Conservation (phyloP, 345 rosid species). For the Rhizophora mangle region DNA sequence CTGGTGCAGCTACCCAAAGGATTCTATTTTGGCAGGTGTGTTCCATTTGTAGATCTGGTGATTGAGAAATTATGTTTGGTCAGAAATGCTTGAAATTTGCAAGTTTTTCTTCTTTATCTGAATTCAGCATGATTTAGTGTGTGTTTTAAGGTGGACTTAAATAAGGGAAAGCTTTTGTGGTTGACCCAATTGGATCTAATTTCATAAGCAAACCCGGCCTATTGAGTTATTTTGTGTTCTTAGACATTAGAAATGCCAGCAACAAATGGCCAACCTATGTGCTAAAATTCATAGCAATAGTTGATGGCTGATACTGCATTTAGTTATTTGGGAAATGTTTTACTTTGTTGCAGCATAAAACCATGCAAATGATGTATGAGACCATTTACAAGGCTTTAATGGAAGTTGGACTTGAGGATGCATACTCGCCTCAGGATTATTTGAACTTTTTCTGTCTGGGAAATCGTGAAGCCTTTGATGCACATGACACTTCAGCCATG, state of each 20-base stretch:
- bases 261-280: background rate
- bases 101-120: background rate
- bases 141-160: too few species aligned
- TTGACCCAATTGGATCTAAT: too few species aligned
- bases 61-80: constrained; percentile 7
- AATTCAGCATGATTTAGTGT: too few species aligned
- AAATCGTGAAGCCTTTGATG: constrained; percentile 57
- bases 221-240: background rate
- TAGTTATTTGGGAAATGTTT: constrained; percentile 10
- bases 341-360: constrained; percentile 64
- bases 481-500: constrained; percentile 2
- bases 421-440: constrained; percentile 72
- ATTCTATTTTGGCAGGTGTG: constrained; percentile 94
- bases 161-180: too few species aligned
- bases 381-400: constrained; percentile 79
- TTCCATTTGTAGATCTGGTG: constrained; percentile 7
- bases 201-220: too few species aligned
- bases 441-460: constrained; percentile 96
- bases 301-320: constrained; percentile 3
- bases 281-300: background rate
- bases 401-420: constrained; percentile 72
- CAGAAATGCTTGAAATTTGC: background rate
- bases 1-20: constrained; percentile 86
- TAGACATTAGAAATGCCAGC: background rate
- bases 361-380: constrained; percentile 98